phyloP scores from a whole-genome alignment of 225 moss, liverwort and hornwort genomes.

The Lunularia cruciata region DNA sequence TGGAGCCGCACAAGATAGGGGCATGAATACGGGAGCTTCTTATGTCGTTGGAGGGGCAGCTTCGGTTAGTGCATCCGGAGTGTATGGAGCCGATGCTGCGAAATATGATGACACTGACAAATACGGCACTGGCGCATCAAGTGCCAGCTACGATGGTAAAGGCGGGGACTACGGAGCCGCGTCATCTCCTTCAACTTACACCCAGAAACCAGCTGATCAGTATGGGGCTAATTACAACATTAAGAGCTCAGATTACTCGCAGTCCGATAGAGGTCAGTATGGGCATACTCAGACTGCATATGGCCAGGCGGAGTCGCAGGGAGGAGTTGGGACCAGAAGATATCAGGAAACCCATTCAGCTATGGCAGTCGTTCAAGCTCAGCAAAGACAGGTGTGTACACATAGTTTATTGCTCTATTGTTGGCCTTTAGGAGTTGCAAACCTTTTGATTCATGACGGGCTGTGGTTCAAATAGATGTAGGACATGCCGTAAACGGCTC shows the following conservation, averaged over 20 bases:
- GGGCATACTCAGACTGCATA: constrained; percentile 80
- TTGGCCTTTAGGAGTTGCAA: too few species aligned
- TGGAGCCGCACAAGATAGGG: constrained; percentile 78
- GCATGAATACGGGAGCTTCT: constrained; percentile 83
- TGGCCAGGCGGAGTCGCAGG: constrained; percentile 81
- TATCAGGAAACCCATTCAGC: constrained; percentile 80
- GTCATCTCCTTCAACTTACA: constrained; percentile 78
- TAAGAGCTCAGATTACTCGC: constrained; percentile 77
- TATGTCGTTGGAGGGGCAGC: constrained; percentile 83
- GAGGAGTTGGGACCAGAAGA: constrained; percentile 60
- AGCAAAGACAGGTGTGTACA: constrained; percentile 81
- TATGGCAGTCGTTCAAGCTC: constrained; percentile 49
- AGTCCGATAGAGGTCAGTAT: constrained; percentile 80
- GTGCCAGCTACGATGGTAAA: constrained; percentile 87
- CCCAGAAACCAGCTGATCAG: constrained; percentile 80
- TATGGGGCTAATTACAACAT: constrained; percentile 83
- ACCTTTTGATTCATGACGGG: too few species aligned
- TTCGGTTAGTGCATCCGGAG: constrained; percentile 84
- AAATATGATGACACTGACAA: constrained; percentile 81
- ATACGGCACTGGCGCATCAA: constrained; percentile 82
- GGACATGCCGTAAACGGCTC: too few species aligned
- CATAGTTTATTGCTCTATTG: background rate
- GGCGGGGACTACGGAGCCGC: constrained; percentile 72
- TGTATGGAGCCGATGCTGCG: constrained; percentile 83
- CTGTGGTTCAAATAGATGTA: too few species aligned